These are phyloP conservation scores for Spirogloea muscicola DNA, from an alignment of 139 green algal species.

Conservation along the genomic window DNA sequence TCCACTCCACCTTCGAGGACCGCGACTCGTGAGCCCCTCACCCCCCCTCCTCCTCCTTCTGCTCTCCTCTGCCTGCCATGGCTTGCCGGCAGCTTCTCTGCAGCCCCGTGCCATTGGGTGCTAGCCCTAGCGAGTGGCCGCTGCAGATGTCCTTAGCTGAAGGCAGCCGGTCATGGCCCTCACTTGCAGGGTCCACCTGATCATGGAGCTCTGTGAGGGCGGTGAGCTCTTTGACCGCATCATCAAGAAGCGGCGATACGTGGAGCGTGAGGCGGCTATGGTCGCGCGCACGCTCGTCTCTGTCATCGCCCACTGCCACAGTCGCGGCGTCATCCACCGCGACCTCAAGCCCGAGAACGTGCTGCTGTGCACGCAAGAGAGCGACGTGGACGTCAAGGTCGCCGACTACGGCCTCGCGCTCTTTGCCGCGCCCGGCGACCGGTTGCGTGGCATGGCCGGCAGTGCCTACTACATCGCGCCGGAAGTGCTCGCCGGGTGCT, in stretches of 20 bases:
- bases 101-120: too few relatives aligned
- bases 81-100: too few relatives aligned
- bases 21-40: too few relatives aligned
- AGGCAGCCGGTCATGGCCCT: too few relatives aligned
- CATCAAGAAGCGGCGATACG: conserved; percentile 9
- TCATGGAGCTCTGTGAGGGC: conserved; percentile 46
- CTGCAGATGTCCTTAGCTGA: too few relatives aligned
- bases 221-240: conserved; percentile 47
- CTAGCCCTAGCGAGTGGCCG: too few relatives aligned
- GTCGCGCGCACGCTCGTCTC: conserved; percentile 74
- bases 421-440: conserved; percentile 77
- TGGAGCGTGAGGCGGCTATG: conserved; percentile 25
- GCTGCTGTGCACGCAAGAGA: conserved; percentile 71
- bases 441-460: conserved; percentile 79
- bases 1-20: conserved; percentile 30
- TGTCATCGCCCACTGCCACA: conserved; percentile 69
- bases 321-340: conserved; percentile 9
- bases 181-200: conserved; percentile 39
- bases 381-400: conserved; percentile 73
- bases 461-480: conserved; percentile 91
- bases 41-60: too few relatives aligned
- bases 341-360: conserved; percentile 56
- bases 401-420: conserved; percentile 88
- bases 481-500: conserved; percentile 72
- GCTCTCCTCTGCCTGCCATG: too few relatives aligned